Base-by-base conservation (phyloP, 306 rosid species). In the Inga laurina region DNA sequence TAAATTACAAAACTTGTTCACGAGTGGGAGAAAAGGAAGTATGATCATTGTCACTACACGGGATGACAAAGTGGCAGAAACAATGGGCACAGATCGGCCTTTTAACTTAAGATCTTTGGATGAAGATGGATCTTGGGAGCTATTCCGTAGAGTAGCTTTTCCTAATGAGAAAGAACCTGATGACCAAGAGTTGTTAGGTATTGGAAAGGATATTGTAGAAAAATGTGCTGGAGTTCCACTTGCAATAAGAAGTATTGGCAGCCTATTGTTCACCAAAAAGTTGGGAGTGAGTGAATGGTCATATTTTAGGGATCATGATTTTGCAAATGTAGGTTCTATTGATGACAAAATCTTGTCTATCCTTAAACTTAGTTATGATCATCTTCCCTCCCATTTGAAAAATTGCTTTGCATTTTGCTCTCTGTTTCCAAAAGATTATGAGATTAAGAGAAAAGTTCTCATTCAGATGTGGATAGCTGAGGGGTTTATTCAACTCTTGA, bases 171-270 rank as follows among this genome's bases (percentile, higher is more conserved):
- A 73, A 18, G 80, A 79, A 48, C 32, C 80, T 3, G 7, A 6
- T 7, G n/a, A 5, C 19, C 24, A 19, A 19, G 18, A 19, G 1
- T 22, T 80, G 11, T n/a, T 67, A 7, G 9, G 0, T 13, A 48
- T 84, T 9, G 84, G 75, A 27, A n/a, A 10, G 39, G 43, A 46
- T 18, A 59, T 84, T 45, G 43, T 72, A 8, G 11, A 10, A 11
- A 87, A 79, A 24, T 84, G 84, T 37, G 3, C 0, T 12, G 81
- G 81, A 66, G 48, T 82, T 4, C 85, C 81, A 0, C 88, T 88
- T 39, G 79, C 81, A 15, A 79, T 88, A 44, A 71, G 76, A 30
- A 71, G 62, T 44, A 30, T 85, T n/a, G 87, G 87, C 24, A 77
- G 87, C 71, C 82, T 81, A 37, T 77, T 89, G 76, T 86, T 19